Percentiles rank a stretch among this genome's conserved stretches.
Conservation (phyloP, 106 monocot genomes). For the Dactylorhiza incarnata region DNA sequence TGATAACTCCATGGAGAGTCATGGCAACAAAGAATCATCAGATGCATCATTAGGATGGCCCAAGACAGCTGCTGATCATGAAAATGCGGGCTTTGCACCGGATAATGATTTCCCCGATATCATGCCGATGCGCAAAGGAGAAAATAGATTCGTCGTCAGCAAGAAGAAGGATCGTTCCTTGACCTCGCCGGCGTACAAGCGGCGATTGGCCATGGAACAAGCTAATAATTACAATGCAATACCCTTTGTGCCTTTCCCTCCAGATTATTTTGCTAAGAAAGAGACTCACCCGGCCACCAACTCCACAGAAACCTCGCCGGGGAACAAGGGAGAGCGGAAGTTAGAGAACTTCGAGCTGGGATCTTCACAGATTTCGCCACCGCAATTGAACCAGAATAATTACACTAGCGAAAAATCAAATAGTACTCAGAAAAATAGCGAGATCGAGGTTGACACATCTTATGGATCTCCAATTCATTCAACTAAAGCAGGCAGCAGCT, state of each 20-base stretch:
- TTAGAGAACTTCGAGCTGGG: background rate
- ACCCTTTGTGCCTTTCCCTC: constrained; percentile 98
- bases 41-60: constrained; percentile 27
- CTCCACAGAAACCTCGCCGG: background rate
- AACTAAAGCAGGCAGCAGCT: background rate
- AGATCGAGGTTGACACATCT: background rate
- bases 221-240: constrained; percentile 60
- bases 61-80: constrained; percentile 22
- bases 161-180: constrained; percentile 77
- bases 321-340: constrained; percentile 1
- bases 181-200: constrained; percentile 79
- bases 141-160: constrained; percentile 71
- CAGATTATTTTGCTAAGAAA: constrained; percentile 91
- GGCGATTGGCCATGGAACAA: constrained; percentile 75
- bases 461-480: background rate
- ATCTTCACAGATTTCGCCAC: background rate
- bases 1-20: constrained; percentile 5
- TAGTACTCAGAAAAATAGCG: background rate
- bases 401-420: background rate
- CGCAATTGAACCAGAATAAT: constrained; percentile 4
- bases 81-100: constrained; percentile 17
- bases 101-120: constrained; percentile 71
- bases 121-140: constrained; percentile 92
- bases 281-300: constrained; percentile 37
- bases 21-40: constrained; percentile 14